phyloP scores from a whole-genome alignment of 495 filamentous ascomycete species.

The Podospora comata region DNA sequence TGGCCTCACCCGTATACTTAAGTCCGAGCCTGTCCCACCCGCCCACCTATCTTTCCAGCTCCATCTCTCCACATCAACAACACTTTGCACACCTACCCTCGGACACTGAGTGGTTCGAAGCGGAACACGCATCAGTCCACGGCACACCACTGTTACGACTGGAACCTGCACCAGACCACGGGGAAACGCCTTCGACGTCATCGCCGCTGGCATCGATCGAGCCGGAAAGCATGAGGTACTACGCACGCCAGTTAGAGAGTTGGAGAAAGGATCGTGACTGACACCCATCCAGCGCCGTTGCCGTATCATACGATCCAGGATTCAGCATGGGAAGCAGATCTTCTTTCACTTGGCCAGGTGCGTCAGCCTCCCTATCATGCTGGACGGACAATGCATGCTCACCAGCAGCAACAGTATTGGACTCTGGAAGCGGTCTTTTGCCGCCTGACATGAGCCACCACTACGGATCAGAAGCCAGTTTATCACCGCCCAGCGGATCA shows the following conservation, averaged over 20 bases:
- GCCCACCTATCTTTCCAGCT: slow-evolving; percentile 21
- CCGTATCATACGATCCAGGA: slow-evolving; percentile 44
- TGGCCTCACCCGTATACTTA: slow-evolving; percentile 29
- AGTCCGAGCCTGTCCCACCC: slow-evolving; percentile 30
- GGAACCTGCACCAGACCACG: slow-evolving; percentile 34
- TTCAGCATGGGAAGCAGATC: slow-evolving; percentile 46
- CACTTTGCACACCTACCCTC: slow-evolving; percentile 32
- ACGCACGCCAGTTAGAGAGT: not conserved
- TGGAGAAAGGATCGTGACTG: slow-evolving; percentile 2
- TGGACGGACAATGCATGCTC: slow-evolving; percentile 12
- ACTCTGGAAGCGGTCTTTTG: slow-evolving; percentile 38
- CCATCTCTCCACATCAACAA: slow-evolving; percentile 23
- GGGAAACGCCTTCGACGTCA: slow-evolving; percentile 27
- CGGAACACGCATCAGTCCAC: slow-evolving; percentile 26
- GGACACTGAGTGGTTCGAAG: slow-evolving; percentile 34
- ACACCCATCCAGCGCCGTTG: slow-evolving; percentile 39
- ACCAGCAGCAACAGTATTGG: slow-evolving; percentile 30
- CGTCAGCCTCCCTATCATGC: not conserved
- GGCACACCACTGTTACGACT: slow-evolving; percentile 37
- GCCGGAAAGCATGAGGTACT: slow-evolving; percentile 43
- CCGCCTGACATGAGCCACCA: slow-evolving; percentile 36
- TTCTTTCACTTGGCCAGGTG: slow-evolving; percentile 44
- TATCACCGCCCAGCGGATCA: slow-evolving; percentile 44
- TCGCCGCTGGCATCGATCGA: slow-evolving; percentile 28
- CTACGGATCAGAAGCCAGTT: slow-evolving; percentile 43